phyloP scores from a whole-genome alignment of 2,329 filamentous ascomycete genomes.

The Fusarium pseudograminearum region DNA sequence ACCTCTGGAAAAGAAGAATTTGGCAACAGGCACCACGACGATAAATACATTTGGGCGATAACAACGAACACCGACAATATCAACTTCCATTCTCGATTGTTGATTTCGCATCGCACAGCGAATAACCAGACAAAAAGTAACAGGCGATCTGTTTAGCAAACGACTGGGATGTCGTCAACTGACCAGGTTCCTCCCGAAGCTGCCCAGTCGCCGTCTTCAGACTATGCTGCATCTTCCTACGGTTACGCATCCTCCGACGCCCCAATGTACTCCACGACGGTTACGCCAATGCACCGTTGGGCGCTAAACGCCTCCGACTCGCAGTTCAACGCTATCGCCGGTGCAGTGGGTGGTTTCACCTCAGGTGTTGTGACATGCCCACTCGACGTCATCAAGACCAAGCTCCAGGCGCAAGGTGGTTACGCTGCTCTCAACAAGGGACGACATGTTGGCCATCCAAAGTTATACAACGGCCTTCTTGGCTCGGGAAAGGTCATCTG shows the following conservation, averaged over 20 bases:
- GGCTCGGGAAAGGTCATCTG: constrained; percentile 90
- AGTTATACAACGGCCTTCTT: constrained; percentile 85
- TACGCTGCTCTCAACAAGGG: constrained; percentile 69
- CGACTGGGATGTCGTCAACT: constrained; percentile 63
- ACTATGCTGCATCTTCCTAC: constrained; percentile 55
- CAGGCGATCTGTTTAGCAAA: constrained; percentile 18
- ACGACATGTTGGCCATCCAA: constrained; percentile 62
- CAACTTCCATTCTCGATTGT: constrained; percentile 6
- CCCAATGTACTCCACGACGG: constrained; percentile 49
- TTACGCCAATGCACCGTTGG: constrained; percentile 67
- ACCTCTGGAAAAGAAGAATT: constrained; percentile 13
- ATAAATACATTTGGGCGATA: constrained; percentile 11
- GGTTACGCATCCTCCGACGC: constrained; percentile 50
- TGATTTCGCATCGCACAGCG: constrained; percentile 21
- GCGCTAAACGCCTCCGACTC: constrained; percentile 67
- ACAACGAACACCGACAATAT: constrained; percentile 5
- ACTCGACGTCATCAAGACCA: constrained; percentile 98
- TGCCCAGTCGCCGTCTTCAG: constrained; percentile 50
- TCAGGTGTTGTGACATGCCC: constrained; percentile 96
- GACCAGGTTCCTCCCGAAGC: constrained; percentile 57
- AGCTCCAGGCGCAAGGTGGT: constrained; percentile 93
- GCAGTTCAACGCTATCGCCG: constrained; percentile 85
- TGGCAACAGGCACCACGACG: constrained; percentile 1
- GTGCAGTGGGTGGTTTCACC: constrained; percentile 89
- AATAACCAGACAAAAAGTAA: constrained; percentile 8